These are phyloP conservation scores for Phragmites australis DNA, from an alignment of 176 grass and related monocot species.

Conservation along the genomic window DNA sequence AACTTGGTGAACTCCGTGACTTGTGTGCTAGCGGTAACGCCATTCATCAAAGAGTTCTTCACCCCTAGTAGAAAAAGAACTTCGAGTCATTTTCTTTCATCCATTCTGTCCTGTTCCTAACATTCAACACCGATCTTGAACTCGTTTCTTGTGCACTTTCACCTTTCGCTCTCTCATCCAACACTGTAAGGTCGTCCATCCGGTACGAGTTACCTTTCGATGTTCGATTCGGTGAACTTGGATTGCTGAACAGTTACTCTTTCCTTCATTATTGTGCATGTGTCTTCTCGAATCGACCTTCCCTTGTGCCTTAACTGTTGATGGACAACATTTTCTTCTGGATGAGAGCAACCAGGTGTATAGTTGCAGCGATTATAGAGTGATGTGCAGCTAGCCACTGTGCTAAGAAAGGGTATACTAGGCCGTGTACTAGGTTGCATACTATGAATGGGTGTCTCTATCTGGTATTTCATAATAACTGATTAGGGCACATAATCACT, in stretches of 20 bases:
- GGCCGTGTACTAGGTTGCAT: background rate
- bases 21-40: background rate
- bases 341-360: background rate
- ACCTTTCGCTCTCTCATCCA: background rate
- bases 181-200: background rate
- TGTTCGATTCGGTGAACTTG: background rate
- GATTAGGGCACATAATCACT: background rate
- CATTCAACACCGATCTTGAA: background rate
- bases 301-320: background rate
- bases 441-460: background rate
- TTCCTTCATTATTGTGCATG: background rate
- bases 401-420: background rate
- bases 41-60: background rate
- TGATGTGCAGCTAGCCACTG: background rate
- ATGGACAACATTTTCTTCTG: slow-evolving; percentile 17
- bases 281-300: slow-evolving; percentile 16
- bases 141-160: background rate
- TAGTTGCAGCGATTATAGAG: too few species aligned
- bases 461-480: background rate
- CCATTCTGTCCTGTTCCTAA: background rate
- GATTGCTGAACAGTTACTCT: background rate
- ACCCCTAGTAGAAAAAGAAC: background rate
- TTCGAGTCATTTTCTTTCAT: background rate
- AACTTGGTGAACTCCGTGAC: background rate
- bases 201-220: background rate